Evolutionary conservation across 768 basidiomycete genomes (phyloP), one percentile per base, ranked within the genome.

Genomic region (Piloderma croceum): DNA sequence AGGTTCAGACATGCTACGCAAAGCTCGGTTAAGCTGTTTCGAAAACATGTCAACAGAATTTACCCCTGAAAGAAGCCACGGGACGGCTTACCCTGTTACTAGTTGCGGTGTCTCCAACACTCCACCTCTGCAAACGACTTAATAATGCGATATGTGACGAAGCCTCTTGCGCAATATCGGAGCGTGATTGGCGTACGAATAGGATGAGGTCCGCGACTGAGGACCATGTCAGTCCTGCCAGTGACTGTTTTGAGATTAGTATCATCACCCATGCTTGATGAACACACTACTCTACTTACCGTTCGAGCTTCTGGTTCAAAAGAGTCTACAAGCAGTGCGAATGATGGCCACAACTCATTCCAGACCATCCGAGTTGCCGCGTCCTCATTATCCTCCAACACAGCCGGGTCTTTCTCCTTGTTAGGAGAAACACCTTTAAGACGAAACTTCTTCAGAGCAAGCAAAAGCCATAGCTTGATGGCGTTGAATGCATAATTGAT

Each of bases 301-400:
- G 62, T 60, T 37, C 65, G 65, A 12, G 61, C 60, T 41, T 78
- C 77, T 3, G 49, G 54, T 47, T 79, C 76, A 27, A 83, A 64
- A 1, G 68, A 63, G 29, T 61, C 51, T 11, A 80, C 51, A 24
- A 83, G 63, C 10, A 59, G 59, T 47, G 80, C 80, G 41, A 83
- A 84, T 1, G 79, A 71, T 2, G 82, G 75, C 84, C 83, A 89
- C 6, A 89, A 56, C 49, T 84, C 80, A 50, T 83, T 85, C 85
- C 85, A 89, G 7, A 86, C 68, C 31, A 58, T 61, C 29, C 65
- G 58, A 17, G 70, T 54, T 13, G 61, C 44, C 23, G 46, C 49
- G 40, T 65, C 64, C n/a, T n/a, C n/a, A n/a, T n/a, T n/a, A n/a
- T n/a, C n/a, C n/a, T n/a, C n/a, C n/a, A n/a, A n/a, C n/a, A n/a